Evolutionary conservation across 768 basidiomycete genomes (phyloP), one percentile per base, ranked within the genome.

Genomic region (Boletus edulis): DNA sequence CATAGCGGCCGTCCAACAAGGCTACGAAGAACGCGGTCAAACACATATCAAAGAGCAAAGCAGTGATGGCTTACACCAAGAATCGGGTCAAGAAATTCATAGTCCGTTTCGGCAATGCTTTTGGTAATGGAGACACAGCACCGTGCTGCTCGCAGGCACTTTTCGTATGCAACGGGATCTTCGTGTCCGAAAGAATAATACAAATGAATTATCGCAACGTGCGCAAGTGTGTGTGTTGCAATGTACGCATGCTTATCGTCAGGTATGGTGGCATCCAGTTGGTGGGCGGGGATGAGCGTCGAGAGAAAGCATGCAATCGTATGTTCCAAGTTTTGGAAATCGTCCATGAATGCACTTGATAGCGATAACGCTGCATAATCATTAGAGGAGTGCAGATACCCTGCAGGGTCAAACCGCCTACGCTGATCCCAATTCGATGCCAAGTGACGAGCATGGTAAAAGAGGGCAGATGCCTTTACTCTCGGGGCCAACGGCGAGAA

Each of bases 391-490:
- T 52, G 62, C 40, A 58, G 54, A 53, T 55, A 52, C 24, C 47
- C 40, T 38, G 48, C 50, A 43, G 42, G 52, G 49, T 55, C 55
- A 51, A 70, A 69, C 58, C 27, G 60, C 77, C 52, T 74, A 87
- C 86, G 78, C 58, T 80, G 70, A 65, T 78, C 81, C 84, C 84
- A 89, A 60, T 72, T 78, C 22, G 78, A 76, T 22, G 85, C 76
- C 38, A 90, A 70, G 52, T 76, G 74, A 58, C 85, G 80, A 34
- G 89, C 87, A 44, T 81, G 81, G 48, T 89, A 80, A 62, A 86
- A 86, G 22, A 92, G 77, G 12, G 86, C 79, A n/a, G 89, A 84
- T 17, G 87, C 87, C 70, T 91, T 91, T 50, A 79, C 85, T 57
- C 86, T 83, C 60, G 89, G 71, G 13, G 88, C 83, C 44, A 78